These are phyloP conservation scores for Agastache rugosa DNA, from an alignment of 257 asterid species.

Conservation along the genomic window DNA sequence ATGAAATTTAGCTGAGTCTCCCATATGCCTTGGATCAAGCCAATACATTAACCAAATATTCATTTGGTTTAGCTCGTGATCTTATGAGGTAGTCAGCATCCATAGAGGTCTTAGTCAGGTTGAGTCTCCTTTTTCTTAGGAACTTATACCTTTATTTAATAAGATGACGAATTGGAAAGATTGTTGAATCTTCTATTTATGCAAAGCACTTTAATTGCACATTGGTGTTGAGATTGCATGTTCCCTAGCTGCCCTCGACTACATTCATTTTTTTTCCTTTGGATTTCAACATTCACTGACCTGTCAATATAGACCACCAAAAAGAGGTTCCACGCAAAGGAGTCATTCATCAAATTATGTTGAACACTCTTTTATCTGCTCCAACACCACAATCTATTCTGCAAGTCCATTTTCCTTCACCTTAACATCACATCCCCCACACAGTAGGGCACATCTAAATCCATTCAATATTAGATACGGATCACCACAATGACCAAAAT, in stretches of 20 bases:
- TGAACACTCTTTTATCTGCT: background rate
- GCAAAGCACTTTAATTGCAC: background rate
- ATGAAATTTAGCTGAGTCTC: background rate
- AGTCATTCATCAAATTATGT: slow-evolving; percentile 17
- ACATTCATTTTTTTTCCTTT: background rate
- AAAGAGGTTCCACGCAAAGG: background rate
- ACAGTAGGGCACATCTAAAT: background rate
- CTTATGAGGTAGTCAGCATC: slow-evolving; percentile 12
- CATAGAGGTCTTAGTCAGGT: background rate
- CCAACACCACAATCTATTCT: background rate
- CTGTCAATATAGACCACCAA: background rate
- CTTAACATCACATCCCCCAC: slow-evolving; percentile 3
- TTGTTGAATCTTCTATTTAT: slow-evolving; percentile 12
- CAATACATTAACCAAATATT: slow-evolving; percentile 10
- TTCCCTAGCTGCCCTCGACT: slow-evolving; percentile 1
- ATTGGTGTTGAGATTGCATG: background rate
- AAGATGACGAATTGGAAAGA: slow-evolving; percentile 6
- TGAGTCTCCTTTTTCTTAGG: background rate
- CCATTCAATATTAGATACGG: slow-evolving; percentile 4
- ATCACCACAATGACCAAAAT: background rate
- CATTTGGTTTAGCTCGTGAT: background rate
- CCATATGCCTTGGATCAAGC: background rate
- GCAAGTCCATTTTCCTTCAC: slow-evolving; percentile 16
- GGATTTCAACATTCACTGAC: slow-evolving; percentile 16
- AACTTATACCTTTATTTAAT: background rate